Percentiles rank a stretch among this genome's conserved stretches.
Evolutionary conservation across 2,329 filamentous ascomycete genomes (phyloP).

Genomic region (Monosporascus sp.): DNA sequence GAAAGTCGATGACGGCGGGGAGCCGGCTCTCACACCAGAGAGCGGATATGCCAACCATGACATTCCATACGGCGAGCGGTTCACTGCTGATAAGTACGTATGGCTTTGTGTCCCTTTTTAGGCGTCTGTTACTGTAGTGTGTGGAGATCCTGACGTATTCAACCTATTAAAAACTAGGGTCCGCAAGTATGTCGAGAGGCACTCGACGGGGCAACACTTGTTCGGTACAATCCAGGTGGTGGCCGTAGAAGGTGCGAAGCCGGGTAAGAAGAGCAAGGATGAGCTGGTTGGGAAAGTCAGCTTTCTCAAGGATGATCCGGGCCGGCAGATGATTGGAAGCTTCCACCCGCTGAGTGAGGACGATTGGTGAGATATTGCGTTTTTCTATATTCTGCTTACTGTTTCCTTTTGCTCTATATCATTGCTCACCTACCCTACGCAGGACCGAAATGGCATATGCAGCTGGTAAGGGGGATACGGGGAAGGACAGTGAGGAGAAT

Average conservation of each 20-base stretch:
- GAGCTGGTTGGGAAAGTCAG: not conserved
- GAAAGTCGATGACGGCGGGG: not conserved
- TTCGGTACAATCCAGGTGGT: not conserved
- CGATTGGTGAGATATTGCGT: conserved; percentile 3
- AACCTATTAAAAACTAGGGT: not conserved
- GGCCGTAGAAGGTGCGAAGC: not conserved
- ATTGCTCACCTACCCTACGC: no score
- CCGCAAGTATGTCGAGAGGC: not conserved
- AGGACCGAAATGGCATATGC: no score
- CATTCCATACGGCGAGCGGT: not conserved
- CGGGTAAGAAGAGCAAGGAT: not conserved
- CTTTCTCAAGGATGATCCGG: not conserved
- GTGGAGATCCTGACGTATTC: not conserved
- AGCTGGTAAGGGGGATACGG: no score
- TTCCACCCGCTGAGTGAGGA: not conserved
- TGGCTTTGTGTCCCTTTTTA: no score
- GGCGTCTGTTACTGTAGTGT: no score
- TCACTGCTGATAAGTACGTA: not conserved
- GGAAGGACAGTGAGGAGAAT: no score
- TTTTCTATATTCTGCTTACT: not conserved
- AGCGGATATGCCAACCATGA: not conserved
- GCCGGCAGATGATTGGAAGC: not conserved
- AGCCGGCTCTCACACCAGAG: not conserved
- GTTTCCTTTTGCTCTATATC: no score
- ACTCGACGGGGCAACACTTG: not conserved